Evolutionary conservation across 768 basidiomycete species (phyloP).

Genomic region (Phlegmacium glaucopus): DNA sequence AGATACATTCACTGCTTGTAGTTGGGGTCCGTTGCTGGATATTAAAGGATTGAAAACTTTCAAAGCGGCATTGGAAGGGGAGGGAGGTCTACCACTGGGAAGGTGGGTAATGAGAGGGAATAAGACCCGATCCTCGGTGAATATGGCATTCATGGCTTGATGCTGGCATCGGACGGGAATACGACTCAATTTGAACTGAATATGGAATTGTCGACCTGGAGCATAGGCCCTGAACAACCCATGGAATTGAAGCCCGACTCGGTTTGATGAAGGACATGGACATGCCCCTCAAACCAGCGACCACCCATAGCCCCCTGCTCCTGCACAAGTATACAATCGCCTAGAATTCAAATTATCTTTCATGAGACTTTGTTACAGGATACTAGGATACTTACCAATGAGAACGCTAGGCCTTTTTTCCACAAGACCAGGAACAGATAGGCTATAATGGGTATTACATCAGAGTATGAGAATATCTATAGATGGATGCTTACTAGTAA

Average conservation of each 20-base stretch:
- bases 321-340: constrained; percentile 54
- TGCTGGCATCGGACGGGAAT: constrained; percentile 56
- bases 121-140: constrained; percentile 42
- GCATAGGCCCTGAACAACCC: constrained; percentile 36
- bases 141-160: constrained; percentile 47
- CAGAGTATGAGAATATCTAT: neutral
- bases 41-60: constrained; percentile 41
- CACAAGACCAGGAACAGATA: constrained; percentile 41
- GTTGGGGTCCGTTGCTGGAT: constrained; percentile 39
- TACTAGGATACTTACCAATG: constrained; percentile 33
- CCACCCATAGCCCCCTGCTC: constrained; percentile 33
- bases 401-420: constrained; percentile 58
- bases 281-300: constrained; percentile 58
- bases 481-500: constrained; percentile 35
- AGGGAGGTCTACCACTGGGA: neutral
- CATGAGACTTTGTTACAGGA: neutral
- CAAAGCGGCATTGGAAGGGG: constrained; percentile 9
- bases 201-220: constrained; percentile 37
- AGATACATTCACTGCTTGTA: constrained; percentile 50
- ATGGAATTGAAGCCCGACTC: constrained; percentile 51
- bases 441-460: constrained; percentile 10
- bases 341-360: constrained; percentile 19
- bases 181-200: constrained; percentile 58
- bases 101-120: constrained; percentile 38
- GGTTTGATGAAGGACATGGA: constrained; percentile 45